phyloP scores from a whole-genome alignment of 768 basidiomycete species.

The Neoboletus magnificus region DNA sequence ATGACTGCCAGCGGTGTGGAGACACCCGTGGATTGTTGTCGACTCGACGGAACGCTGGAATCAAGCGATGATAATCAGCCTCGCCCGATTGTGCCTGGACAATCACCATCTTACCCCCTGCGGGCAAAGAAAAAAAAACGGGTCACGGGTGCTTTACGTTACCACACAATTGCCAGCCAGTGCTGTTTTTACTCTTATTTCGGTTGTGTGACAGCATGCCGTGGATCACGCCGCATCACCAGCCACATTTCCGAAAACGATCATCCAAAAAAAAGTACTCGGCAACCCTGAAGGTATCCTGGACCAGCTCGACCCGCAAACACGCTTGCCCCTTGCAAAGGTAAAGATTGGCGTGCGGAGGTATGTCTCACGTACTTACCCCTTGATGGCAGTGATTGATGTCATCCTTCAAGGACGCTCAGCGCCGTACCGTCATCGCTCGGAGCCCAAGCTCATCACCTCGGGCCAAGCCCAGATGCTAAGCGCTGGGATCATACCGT shows the following conservation, averaged over 20 bases:
- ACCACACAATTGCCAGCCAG: not conserved
- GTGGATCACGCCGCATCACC: not conserved
- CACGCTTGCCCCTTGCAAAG: conserved; percentile 2
- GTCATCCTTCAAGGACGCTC: not conserved
- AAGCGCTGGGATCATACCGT: not conserved
- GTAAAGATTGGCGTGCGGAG: conserved; percentile 17
- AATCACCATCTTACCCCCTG: not conserved
- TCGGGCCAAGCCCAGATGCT: not conserved
- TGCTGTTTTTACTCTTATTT: not conserved
- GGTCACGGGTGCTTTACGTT: too few species aligned
- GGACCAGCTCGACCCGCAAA: not conserved
- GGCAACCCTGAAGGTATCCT: not conserved
- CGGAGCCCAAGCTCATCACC: not conserved
- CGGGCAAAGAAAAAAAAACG: not conserved
- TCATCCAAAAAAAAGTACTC: not conserved
- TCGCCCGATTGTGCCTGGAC: not conserved
- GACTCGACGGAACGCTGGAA: not conserved
- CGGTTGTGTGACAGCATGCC: not conserved
- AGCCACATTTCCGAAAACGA: not conserved
- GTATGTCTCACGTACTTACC: not conserved
- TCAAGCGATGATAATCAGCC: not conserved
- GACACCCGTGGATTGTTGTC: not conserved
- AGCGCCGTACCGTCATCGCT: not conserved
- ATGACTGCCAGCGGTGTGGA: not conserved
- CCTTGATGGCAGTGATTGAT: conserved; percentile 10